Evolutionary conservation across 2,329 filamentous ascomycete genomes (phyloP), one percentile per base, ranked within the genome.

Genomic region (Aspergillus caelatus): DNA sequence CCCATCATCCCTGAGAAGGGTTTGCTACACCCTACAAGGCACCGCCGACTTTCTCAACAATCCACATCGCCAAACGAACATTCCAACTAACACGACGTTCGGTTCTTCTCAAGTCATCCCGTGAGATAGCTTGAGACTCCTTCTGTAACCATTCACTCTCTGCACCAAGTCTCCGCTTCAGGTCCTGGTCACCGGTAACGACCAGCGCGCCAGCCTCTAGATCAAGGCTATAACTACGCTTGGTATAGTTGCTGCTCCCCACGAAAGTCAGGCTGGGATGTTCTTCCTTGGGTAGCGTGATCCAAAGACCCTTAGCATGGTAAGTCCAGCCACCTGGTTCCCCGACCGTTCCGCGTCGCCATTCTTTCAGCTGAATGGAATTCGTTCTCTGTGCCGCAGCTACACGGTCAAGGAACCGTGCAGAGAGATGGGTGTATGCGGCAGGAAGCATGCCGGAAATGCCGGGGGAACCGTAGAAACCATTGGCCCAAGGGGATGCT

Each of bases 301-400:
- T 84, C 94, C 94, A 98, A 2, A 98, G 83, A 0, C 95, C 95
- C 79, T 99, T 99, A 55, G 95, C 95, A 72, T 99, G 95, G 78
- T 99, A 99, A 0, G 94, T 97, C 95, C 96, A 99, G 0, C 93
- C 94, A 1, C 84, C 92, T 0, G 91, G 88, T 70, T 93, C 86
- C 21, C 91, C 91, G 2, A 96, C 91, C 0, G 88, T 91, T 10
- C 95, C 95, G 53, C 85, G 85, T 8, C 90, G 87, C 95, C 95
- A 99, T 79, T 99, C 95, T 66, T 92, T 91, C 4, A 99, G 82
- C 4, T 86, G 79, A 32, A 97, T 90, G 11, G 85, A 83, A 1
- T 84, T 80, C 12, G 82, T 83, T 5, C 85, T 78, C 1, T 85
- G 83, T 9, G 82, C 81, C n/a, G 77, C 77, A 0, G 80, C 75